These are phyloP conservation scores for Chaetomiaceae sp. DNA, from an alignment of 2,329 filamentous ascomycete species.

Conservation along the genomic window DNA sequence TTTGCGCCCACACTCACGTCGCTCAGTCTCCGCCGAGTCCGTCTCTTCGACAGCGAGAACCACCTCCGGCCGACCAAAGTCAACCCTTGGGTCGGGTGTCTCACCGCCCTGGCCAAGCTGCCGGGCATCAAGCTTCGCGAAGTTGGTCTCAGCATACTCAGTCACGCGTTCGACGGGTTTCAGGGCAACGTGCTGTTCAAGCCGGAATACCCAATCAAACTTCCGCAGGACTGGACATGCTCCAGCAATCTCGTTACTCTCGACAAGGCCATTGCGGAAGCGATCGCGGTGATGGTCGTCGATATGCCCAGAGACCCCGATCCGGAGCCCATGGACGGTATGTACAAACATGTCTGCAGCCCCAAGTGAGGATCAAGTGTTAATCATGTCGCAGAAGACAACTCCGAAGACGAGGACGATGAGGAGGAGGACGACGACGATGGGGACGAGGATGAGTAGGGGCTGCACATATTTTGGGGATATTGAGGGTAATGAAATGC, in stretches of 20 bases:
- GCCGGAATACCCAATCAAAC: background rate
- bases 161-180: background rate
- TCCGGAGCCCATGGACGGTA: background rate
- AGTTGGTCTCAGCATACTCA: conserved; percentile 11
- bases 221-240: background rate
- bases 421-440: conserved; percentile 18
- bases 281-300: background rate
- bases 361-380: background rate
- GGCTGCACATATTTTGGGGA: too few species aligned
- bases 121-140: conserved; percentile 5
- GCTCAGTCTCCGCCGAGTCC: conserved; percentile 43
- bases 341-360: background rate
- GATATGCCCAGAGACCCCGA: background rate
- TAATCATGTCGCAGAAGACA: background rate
- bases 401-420: conserved; percentile 12
- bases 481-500: conserved; percentile 37
- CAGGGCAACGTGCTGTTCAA: conserved; percentile 2
- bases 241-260: background rate
- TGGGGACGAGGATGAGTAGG: conserved; percentile 17
- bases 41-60: conserved; percentile 16
- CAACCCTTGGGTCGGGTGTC: conserved; percentile 37
- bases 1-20: conserved; percentile 38
- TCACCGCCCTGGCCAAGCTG: conserved; percentile 28
- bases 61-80: conserved; percentile 11
- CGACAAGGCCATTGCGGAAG: conserved; percentile 4